These are phyloP conservation scores for Atkinsonella hypoxylon DNA, from an alignment of 2,329 filamentous ascomycete species.

Conservation along the genomic window DNA sequence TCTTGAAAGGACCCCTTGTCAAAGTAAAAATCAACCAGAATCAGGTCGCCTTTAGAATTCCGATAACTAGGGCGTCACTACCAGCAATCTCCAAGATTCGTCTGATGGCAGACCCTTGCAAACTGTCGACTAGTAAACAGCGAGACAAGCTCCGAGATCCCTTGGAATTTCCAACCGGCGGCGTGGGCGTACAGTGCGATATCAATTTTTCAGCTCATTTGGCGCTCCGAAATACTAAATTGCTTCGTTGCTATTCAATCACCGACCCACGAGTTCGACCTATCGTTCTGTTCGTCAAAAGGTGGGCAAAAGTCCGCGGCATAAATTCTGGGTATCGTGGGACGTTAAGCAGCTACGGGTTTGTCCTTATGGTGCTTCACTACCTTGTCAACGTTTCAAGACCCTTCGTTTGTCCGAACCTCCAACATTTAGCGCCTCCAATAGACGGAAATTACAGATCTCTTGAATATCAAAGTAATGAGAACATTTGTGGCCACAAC, in stretches of 20 bases:
- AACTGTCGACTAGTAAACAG: conserved; percentile 36
- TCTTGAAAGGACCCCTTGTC: conserved; percentile 31
- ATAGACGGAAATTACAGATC: conserved; percentile 21
- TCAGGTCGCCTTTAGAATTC: conserved; percentile 19
- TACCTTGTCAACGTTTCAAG: conserved; percentile 73
- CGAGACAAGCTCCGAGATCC: conserved; percentile 43
- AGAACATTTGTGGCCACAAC: conserved; percentile 49
- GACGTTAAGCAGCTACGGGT: conserved; percentile 81
- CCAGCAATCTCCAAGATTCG: conserved; percentile 31
- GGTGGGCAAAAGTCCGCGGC: conserved; percentile 75
- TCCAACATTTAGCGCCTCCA: conserved; percentile 48
- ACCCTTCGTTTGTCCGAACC: conserved; percentile 75
- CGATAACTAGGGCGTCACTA: conserved; percentile 21
- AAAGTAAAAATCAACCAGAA: conserved; percentile 6
- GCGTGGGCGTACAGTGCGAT: conserved; percentile 76
- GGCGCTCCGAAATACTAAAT: conserved; percentile 69
- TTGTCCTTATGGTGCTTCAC: conserved; percentile 84
- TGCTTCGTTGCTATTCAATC: conserved; percentile 72
- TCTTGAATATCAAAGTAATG: conserved; percentile 12
- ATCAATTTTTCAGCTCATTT: conserved; percentile 85
- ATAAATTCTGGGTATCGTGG: conserved; percentile 83
- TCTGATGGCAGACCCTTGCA: conserved; percentile 36
- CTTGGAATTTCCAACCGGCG: conserved; percentile 66
- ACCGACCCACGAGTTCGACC: conserved; percentile 67
- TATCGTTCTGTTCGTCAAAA: conserved; percentile 77